Percentiles rank a stretch among this genome's conserved stretches.
Evolutionary conservation across 2,329 filamentous ascomycete species (phyloP).

Genomic region (Phialocephala sp.): DNA sequence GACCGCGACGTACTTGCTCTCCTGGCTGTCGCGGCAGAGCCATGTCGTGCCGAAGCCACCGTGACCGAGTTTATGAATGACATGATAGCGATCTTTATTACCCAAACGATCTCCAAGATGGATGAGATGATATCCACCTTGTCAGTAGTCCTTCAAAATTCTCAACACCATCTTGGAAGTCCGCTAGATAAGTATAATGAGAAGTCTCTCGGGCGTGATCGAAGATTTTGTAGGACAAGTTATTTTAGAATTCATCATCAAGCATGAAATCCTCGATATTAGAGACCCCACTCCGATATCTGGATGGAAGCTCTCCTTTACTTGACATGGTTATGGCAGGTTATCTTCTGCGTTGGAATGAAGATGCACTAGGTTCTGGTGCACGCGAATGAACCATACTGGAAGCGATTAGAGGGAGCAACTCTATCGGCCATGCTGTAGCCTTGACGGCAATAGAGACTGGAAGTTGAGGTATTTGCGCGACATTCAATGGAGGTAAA

Average conservation of each 20-base stretch:
- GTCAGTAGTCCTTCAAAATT: conserved; percentile 19
- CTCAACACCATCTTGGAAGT: conserved; percentile 8
- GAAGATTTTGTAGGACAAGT: conserved; percentile 11
- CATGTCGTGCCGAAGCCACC: conserved; percentile 49
- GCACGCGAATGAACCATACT: neutral
- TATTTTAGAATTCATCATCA: conserved; percentile 12
- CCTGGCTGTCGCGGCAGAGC: conserved; percentile 45
- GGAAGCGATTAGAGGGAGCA: neutral
- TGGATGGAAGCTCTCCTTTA: neutral
- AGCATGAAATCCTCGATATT: conserved; percentile 8
- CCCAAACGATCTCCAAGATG: conserved; percentile 32
- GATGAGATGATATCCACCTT: conserved; percentile 37
- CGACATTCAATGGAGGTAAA: no score
- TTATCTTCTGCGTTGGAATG: neutral
- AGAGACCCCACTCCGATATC: neutral
- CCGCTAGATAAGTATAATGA: conserved; percentile 14
- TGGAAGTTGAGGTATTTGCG: no score
- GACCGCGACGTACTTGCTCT: no score
- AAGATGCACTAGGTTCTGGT: neutral
- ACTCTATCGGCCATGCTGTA: no score
- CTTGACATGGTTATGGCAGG: neutral
- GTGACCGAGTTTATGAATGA: conserved; percentile 48
- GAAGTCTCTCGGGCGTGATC: conserved; percentile 17
- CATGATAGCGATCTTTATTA: conserved; percentile 35
- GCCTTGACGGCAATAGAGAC: no score